These are phyloP conservation scores for Porodaedalea pini DNA, from an alignment of 1,284 basidiomycete species.

Conservation along the genomic window DNA sequence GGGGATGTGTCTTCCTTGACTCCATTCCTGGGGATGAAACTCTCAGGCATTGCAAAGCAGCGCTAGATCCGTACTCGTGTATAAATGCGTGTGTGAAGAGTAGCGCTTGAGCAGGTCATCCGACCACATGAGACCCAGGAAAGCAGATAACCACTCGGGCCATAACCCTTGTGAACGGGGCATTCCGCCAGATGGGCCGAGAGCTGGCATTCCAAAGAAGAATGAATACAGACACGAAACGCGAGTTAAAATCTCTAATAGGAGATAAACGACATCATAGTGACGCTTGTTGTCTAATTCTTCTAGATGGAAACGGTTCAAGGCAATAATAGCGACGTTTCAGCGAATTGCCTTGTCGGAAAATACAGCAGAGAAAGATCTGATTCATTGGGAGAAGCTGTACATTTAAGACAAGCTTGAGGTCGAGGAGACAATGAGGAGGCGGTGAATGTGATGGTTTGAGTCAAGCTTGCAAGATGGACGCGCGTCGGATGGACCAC, in stretches of 20 bases:
- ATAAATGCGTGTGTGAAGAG: conserved; percentile 1
- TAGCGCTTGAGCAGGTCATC: background rate
- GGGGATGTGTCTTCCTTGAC: too few relatives aligned
- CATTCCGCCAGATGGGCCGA: background rate
- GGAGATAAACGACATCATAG: conserved; percentile 1
- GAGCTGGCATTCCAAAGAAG: background rate
- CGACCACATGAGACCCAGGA: background rate
- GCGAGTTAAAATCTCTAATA: background rate
- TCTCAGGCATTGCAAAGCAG: too few relatives aligned
- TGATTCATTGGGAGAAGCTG: too few relatives aligned
- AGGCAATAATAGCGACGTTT: background rate
- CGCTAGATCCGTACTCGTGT: background rate
- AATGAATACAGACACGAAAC: too few relatives aligned
- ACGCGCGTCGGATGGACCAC: background rate
- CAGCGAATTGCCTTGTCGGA: too few relatives aligned
- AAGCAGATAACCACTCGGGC: background rate
- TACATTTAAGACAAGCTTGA: too few relatives aligned
- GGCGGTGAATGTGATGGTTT: background rate
- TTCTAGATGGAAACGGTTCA: background rate
- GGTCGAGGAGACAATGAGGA: background rate
- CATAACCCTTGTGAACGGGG: background rate
- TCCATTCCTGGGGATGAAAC: too few relatives aligned
- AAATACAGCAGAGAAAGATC: too few relatives aligned
- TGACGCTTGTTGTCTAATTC: background rate
- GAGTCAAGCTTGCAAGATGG: background rate